Evolutionary conservation across 345 rosid species (phyloP).

Genomic region (Populus euphratica): DNA sequence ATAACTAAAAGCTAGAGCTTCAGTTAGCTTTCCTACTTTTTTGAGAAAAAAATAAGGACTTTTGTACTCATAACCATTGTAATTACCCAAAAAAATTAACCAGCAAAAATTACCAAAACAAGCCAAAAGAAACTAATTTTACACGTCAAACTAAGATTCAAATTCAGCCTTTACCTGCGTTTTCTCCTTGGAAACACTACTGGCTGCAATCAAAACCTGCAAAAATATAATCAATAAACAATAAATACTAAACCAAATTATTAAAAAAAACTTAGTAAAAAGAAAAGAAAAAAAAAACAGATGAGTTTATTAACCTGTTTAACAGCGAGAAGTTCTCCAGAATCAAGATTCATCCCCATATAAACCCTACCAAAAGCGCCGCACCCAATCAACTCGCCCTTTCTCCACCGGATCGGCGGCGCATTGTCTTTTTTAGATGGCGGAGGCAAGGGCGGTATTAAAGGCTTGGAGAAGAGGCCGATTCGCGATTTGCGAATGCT

Average conservation of each 20-base stretch:
- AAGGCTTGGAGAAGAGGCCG: conserved; percentile 22
- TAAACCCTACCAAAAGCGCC: conserved; percentile 35
- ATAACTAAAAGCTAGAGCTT: neutral
- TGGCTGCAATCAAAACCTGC: conserved; percentile 61
- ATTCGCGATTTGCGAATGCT: conserved; percentile 31
- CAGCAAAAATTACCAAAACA: neutral
- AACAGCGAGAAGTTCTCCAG: conserved; percentile 36
- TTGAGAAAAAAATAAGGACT: neutral
- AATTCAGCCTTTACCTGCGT: conserved; percentile 42
- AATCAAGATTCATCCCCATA: conserved; percentile 39
- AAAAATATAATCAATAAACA: neutral
- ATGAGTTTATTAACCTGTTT: conserved; percentile 21
- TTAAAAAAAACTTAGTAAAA: neutral
- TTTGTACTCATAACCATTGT: neutral
- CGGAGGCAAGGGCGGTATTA: conserved; percentile 3
- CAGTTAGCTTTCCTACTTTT: neutral
- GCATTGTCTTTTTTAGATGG: conserved; percentile 17
- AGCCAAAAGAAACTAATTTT: neutral
- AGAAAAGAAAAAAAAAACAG: neutral
- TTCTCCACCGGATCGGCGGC: conserved; percentile 31
- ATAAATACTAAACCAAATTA: neutral
- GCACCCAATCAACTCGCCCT: conserved; percentile 34
- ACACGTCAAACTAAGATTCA: neutral
- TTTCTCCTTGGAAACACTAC: conserved; percentile 68
- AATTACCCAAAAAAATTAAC: neutral